These are phyloP conservation scores for Diaporthe vaccinii DNA, from an alignment of 2,329 filamentous ascomycete genomes.

Conservation along the genomic window DNA sequence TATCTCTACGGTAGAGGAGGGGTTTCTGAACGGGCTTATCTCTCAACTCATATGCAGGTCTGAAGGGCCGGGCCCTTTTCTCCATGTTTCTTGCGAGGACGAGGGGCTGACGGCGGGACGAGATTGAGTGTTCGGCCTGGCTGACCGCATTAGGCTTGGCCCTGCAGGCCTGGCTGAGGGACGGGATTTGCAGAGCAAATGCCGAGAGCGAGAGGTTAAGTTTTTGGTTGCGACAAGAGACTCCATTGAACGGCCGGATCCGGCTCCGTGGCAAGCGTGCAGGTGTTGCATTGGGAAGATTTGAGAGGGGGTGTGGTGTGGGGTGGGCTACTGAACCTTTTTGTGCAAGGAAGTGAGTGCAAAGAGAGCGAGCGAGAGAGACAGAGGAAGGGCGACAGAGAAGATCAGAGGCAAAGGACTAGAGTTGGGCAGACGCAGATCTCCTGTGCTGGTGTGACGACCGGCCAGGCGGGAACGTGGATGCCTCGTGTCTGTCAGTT, in stretches of 20 bases:
- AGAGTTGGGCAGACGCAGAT: neutral
- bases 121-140: conserved; percentile 7
- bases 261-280: conserved; percentile 15
- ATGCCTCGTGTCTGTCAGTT: conserved; percentile 34
- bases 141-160: conserved; percentile 26
- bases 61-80: neutral
- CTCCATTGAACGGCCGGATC: conserved; percentile 13
- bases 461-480: conserved; percentile 16
- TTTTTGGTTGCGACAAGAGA: conserved; percentile 5
- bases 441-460: neutral
- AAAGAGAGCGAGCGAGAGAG: neutral
- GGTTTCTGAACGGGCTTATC: neutral
- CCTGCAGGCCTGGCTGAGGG: conserved; percentile 7
- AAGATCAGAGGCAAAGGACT: neutral
- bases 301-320: neutral
- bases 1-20: neutral
- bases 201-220: neutral
- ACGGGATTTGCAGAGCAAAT: conserved; percentile 29
- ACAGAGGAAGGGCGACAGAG: neutral
- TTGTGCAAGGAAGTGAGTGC: neutral
- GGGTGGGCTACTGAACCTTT: neutral
- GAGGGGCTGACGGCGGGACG: conserved; percentile 9
- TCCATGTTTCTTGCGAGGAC: neutral
- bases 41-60: conserved; percentile 2
- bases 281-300: neutral